These are phyloP conservation scores for Coemansia sp. DNA, from an alignment of 192 early-diverging fungal species.

Conservation along the genomic window DNA sequence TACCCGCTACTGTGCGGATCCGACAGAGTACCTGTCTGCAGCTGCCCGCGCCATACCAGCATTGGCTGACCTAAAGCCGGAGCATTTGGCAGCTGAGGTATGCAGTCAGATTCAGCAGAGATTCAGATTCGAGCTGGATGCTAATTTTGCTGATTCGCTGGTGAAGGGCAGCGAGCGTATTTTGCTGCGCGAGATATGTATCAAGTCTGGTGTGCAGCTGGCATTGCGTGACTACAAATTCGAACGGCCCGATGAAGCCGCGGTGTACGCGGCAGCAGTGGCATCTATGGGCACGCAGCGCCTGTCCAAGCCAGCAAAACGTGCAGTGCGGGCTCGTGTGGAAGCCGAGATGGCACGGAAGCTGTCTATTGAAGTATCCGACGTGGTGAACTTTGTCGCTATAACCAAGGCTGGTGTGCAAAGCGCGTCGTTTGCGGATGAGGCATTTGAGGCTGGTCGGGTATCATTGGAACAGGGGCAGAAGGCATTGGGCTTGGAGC, in stretches of 20 bases:
- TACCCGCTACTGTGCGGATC: conserved; percentile 56
- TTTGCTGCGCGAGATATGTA: conserved; percentile 77
- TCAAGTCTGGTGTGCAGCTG: conserved; percentile 85
- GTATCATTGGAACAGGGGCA: conserved; percentile 76
- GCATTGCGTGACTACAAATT: conserved; percentile 75
- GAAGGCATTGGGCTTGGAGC: conserved; percentile 73
- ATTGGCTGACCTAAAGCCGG: conserved; percentile 65
- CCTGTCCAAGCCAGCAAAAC: conserved; percentile 55
- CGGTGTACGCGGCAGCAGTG: conserved; percentile 38
- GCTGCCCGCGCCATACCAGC: conserved; percentile 33
- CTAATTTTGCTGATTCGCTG: conserved; percentile 53
- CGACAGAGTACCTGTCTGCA: conserved; percentile 50
- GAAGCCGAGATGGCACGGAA: conserved; percentile 23
- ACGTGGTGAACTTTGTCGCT: conserved; percentile 41
- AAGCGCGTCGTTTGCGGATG: conserved; percentile 77
- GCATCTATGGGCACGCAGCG: conserved; percentile 31
- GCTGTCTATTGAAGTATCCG: conserved; percentile 22
- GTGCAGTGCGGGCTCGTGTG: conserved; percentile 56
- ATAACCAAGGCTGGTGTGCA: conserved; percentile 39
- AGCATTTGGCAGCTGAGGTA: conserved; percentile 58
- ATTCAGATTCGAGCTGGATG: conserved; percentile 71
- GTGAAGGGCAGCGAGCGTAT: conserved; percentile 58
- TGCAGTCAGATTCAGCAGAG: conserved; percentile 63
- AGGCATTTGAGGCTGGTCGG: conserved; percentile 83
- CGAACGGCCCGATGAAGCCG: conserved; percentile 44